Conservation (phyloP, 2,329 filamentous ascomycete genomes). For the Xylariaceae sp. region DNA sequence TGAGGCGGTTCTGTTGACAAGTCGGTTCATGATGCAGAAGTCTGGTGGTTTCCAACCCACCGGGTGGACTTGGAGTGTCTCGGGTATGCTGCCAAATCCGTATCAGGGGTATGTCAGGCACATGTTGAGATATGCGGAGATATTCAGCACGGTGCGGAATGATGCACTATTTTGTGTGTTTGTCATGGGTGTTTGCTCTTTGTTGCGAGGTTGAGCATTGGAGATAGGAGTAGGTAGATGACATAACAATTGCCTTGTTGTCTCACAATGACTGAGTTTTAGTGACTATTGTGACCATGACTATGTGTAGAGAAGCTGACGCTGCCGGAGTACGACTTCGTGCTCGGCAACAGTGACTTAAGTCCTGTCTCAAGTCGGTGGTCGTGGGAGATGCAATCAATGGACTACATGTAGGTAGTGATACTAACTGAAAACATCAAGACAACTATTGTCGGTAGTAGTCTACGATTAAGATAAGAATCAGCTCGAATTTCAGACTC, state of each 20-base stretch:
- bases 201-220: conserved; percentile 33
- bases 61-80: conserved; percentile 61
- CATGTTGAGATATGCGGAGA: conserved; percentile 62
- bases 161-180: conserved; percentile 77
- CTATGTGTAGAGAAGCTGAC: too few species aligned
- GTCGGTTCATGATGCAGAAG: conserved; percentile 66
- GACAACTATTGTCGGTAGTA: too few species aligned
- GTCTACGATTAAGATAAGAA: too few species aligned
- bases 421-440: too few species aligned
- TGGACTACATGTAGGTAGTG: too few species aligned
- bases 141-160: conserved; percentile 66
- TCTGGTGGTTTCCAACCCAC: conserved; percentile 43
- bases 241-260: neutral
- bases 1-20: conserved; percentile 68
- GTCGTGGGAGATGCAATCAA: too few species aligned
- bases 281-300: too few species aligned
- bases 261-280: too few species aligned
- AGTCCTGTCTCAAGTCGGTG: too few species aligned
- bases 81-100: conserved; percentile 62
- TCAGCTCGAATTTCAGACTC: too few species aligned
- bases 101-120: conserved; percentile 59
- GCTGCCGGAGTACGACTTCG: too few species aligned
- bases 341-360: too few species aligned
- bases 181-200: conserved; percentile 60
- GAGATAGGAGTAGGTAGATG: neutral